A percentile compares a stretch with the other conserved stretches of the same genome.
Conservation (phyloP, 192 early-diverging fungal species). For the Diversispora eburnea region DNA sequence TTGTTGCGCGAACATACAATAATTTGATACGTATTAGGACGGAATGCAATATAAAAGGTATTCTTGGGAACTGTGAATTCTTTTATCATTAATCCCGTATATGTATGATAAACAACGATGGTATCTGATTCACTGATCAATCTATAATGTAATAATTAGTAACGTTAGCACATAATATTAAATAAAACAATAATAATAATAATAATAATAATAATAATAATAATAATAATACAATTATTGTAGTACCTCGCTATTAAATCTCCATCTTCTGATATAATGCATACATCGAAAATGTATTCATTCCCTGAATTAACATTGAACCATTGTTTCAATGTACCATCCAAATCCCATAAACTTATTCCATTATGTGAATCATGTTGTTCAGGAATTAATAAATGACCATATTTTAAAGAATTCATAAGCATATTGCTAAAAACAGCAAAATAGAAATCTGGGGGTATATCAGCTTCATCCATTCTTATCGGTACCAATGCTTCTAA, state of each 20-base stretch:
- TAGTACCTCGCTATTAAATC: constrained; percentile 9
- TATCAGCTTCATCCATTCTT: too few species aligned
- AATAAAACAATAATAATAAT: too few species aligned
- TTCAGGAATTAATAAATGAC: not conserved
- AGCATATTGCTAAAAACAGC: not conserved
- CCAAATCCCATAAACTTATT: not conserved
- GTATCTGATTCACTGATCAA: too few species aligned
- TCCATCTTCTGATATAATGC: not conserved
- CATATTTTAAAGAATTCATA: not conserved
- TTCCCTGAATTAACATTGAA: not conserved
- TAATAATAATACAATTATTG: not conserved
- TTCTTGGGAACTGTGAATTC: not conserved
- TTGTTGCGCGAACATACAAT: not conserved
- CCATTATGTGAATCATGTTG: not conserved
- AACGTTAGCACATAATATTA: too few species aligned
- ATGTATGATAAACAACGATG: not conserved
- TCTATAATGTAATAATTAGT: too few species aligned
- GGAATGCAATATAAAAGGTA: not conserved
- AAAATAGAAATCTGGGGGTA: too few species aligned
- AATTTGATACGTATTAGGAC: not conserved
- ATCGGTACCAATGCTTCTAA: too few species aligned
- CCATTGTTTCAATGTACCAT: constrained; percentile 14
- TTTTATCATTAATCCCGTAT: not conserved
- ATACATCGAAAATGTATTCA: not conserved
- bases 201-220: too few species aligned